A percentile compares a stretch with the other conserved stretches of the same genome.
Evolutionary conservation across 441 rosid species (phyloP).

Genomic region (Raphanus hybrid): DNA sequence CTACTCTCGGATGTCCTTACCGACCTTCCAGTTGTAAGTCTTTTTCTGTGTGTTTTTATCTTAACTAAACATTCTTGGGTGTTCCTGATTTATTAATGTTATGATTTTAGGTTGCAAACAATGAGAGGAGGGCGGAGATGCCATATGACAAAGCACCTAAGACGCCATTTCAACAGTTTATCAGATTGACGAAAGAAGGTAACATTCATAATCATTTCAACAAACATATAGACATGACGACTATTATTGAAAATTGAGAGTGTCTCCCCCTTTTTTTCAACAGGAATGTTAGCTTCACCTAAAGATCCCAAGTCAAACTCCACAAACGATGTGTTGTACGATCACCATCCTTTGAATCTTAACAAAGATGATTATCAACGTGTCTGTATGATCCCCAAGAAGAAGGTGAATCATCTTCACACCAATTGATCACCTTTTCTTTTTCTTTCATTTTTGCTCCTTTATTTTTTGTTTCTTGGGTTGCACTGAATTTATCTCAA

Average conservation of each 20-base stretch:
- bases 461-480: conserved; percentile 11
- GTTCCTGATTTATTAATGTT: background rate
- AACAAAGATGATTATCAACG: conserved; percentile 63
- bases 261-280: background rate
- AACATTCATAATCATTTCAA: conserved; percentile 18
- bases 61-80: background rate
- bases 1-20: conserved; percentile 64
- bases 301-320: conserved; percentile 14
- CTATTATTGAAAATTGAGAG: background rate
- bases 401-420: conserved; percentile 50
- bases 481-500: background rate
- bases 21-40: conserved; percentile 68
- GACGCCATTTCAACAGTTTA: conserved; percentile 64
- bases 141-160: conserved; percentile 53
- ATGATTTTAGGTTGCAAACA: conserved; percentile 55
- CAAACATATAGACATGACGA: background rate
- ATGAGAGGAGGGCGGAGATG: conserved; percentile 61
- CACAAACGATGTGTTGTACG: conserved; percentile 45
- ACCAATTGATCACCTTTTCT: background rate
- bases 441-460: background rate
- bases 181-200: conserved; percentile 63
- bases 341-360: conserved; percentile 63
- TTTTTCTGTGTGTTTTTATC: background rate
- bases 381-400: conserved; percentile 66
- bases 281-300: conserved; percentile 46